Percentiles rank a stretch among this genome's conserved stretches.
Evolutionary conservation across 768 basidiomycete genomes (phyloP).

Genomic region (Boletus vermiculosoides): DNA sequence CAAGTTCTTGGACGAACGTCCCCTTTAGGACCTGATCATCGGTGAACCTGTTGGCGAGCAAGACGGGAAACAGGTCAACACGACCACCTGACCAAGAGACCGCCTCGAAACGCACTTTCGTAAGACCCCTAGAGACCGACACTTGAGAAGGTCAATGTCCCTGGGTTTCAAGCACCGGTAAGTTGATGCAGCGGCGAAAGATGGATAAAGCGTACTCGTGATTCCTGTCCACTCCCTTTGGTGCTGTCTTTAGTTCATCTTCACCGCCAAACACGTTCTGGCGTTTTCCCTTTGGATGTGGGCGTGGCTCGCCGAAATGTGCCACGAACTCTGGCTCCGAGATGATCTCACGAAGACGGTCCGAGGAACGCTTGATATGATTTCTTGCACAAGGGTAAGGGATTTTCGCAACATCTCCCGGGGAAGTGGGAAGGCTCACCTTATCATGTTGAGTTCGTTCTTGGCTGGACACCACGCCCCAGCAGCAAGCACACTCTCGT

Average conservation of each 20-base stretch:
- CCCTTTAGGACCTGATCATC: conserved; percentile 70
- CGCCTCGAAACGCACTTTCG: conserved; percentile 45
- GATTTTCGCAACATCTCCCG: neutral
- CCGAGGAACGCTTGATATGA: conserved; percentile 61
- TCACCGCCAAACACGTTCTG: conserved; percentile 84
- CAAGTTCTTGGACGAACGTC: conserved; percentile 62
- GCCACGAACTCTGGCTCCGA: conserved; percentile 67
- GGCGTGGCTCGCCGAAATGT: conserved; percentile 70
- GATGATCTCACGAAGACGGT: conserved; percentile 64
- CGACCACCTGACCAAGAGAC: neutral
- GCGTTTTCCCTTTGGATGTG: conserved; percentile 57
- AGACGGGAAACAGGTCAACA: conserved; percentile 17
- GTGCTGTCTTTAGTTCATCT: conserved; percentile 87
- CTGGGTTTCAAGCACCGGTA: conserved; percentile 33
- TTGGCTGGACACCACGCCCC: conserved; percentile 79
- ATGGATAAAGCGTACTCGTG: conserved; percentile 55
- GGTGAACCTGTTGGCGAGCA: conserved; percentile 49
- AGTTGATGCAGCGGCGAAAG: neutral
- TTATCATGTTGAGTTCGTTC: conserved; percentile 74
- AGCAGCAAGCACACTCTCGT: conserved; percentile 70
- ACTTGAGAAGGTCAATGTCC: conserved; percentile 90
- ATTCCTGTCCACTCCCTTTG: conserved; percentile 83
- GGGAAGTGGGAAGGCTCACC: conserved; percentile 39
- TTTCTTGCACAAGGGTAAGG: conserved; percentile 36
- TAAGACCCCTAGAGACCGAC: conserved; percentile 71